Evolutionary conservation across 768 basidiomycete genomes (phyloP), one percentile per base, ranked within the genome.

Genomic region (Pisolithus microcarpus): DNA sequence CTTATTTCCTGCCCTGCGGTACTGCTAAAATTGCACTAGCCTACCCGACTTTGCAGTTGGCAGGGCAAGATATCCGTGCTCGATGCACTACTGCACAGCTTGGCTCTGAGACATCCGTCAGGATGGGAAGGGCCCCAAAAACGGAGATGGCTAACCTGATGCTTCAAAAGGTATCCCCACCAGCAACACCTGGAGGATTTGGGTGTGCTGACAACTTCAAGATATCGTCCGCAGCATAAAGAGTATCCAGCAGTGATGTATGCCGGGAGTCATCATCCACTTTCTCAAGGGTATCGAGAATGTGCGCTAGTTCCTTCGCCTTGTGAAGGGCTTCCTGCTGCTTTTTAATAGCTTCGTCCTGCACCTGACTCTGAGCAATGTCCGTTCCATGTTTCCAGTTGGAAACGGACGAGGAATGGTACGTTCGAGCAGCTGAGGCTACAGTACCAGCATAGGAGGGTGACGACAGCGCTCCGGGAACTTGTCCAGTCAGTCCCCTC

Each of bases 1-100:
- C 72, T 85, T 81, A 46, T 63, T 60, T 0, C 72, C 75, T 24
- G 65, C 71, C 60, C 78, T 83, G 59, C 69, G 77, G 26, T 83
- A 65, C 60, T 90, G 83, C 93, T 93, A 96, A 59, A 96, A 92
- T 65, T 95, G 93, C 1, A 91, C 87, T 0, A 89, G 85, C 34
- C 75, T 77, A 52, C 92, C 91, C 0, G 65, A 63, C 46, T 82
- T 80, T 30, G 70, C 76, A 51, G 72, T 77, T 2, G 92, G 92
- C 10, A 93, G 67, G 37, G 67, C 65, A 0, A 92, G 92, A 59
- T 89, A 81, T 65, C 95, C 92, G 24, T 73, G 79, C 15, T 82
- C 77, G 26, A 94, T 74, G 58, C 88, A 89, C 92, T 92, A 96
- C 60, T 84, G 79, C 40, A 93, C 66, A 1, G 82, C 91, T 79